Percentiles rank a stretch among this genome's conserved stretches.
Evolutionary conservation across 306 rosid species (phyloP).

Genomic region (Malus asiatica): DNA sequence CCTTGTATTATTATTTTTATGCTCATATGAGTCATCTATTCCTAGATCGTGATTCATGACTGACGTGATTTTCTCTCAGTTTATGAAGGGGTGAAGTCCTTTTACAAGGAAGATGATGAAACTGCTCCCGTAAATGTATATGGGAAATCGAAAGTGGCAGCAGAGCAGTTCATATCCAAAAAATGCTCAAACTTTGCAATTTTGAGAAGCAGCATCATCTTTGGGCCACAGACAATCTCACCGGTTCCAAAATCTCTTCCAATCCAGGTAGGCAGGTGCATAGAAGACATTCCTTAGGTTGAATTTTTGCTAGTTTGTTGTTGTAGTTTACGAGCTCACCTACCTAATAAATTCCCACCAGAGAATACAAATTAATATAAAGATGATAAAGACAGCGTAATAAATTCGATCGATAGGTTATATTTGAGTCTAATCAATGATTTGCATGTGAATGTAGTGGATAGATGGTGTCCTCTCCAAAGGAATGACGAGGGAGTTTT

Average conservation of each 20-base stretch:
- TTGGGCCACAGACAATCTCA: conserved; percentile 78
- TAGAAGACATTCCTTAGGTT: not conserved
- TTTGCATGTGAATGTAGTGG: conserved; percentile 57
- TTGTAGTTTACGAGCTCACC: not conserved
- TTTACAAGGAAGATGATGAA: conserved; percentile 79
- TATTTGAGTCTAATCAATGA: not conserved
- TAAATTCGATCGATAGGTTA: not conserved
- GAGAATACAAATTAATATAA: not conserved
- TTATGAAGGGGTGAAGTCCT: conserved; percentile 83
- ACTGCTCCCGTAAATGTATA: conserved; percentile 65
- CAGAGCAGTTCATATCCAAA: conserved; percentile 64
- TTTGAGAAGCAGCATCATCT: conserved; percentile 93
- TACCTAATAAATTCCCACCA: not conserved
- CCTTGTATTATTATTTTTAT: not conserved
- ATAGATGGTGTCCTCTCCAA: conserved; percentile 63
- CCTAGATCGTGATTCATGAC: conserved; percentile 15
- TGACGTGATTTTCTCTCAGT: conserved; percentile 39
- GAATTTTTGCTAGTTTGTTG: not conserved
- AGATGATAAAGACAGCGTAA: not conserved
- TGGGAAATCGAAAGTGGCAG: conserved; percentile 79
- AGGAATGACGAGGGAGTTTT: conserved; percentile 53
- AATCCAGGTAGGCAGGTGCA: conserved; percentile 50
- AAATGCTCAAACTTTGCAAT: conserved; percentile 62
- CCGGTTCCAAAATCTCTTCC: conserved; percentile 93
- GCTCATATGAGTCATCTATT: not conserved